A percentile compares a stretch with the other conserved stretches of the same genome.
phyloP scores from a whole-genome alignment of 2,329 filamentous ascomycete genomes.

The Ophiostoma perfectum region DNA sequence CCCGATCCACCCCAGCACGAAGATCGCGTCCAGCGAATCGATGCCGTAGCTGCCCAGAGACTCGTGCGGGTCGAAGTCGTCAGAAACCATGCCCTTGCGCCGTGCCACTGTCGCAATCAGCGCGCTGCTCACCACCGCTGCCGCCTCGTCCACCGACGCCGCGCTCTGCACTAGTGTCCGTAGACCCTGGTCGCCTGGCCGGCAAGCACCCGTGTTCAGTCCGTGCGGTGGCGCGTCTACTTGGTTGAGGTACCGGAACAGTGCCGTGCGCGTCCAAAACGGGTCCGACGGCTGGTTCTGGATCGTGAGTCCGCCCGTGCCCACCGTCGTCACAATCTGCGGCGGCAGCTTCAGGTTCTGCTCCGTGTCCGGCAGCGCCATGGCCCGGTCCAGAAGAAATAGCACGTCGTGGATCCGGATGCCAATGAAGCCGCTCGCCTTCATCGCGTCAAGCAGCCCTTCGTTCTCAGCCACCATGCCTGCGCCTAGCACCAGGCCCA shows the following conservation, averaged over 20 bases:
- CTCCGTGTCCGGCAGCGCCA: constrained; percentile 35
- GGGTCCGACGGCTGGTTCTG: constrained; percentile 50
- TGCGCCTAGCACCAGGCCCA: constrained; percentile 49
- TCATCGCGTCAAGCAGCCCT: constrained; percentile 43
- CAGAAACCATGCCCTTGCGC: constrained; percentile 26
- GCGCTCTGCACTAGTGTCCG: constrained; percentile 16
- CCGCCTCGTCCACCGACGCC: constrained; percentile 15
- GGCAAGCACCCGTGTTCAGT: constrained; percentile 8
- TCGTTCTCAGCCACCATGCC: constrained; percentile 51
- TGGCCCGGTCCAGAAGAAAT: constrained; percentile 43
- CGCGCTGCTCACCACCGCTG: constrained; percentile 12
- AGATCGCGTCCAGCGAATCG: constrained; percentile 29
- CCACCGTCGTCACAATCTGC: constrained; percentile 49
- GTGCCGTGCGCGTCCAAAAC: constrained; percentile 48
- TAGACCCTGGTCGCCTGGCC: constrained; percentile 15
- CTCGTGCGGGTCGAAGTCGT: constrained; percentile 25
- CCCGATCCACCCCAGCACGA: constrained; percentile 27
- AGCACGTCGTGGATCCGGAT: constrained; percentile 48
- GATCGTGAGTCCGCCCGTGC: constrained; percentile 48
- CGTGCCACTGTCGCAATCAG: constrained; percentile 25
- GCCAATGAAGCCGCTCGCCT: constrained; percentile 49
- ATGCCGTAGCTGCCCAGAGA: constrained; percentile 27
- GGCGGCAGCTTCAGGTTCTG: constrained; percentile 35
- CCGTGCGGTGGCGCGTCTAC: constrained; percentile 40
- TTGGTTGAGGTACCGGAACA: constrained; percentile 45